Evolutionary conservation across 2,329 filamentous ascomycete genomes (phyloP).

Genomic region (Cordyceps cateniannulata): DNA sequence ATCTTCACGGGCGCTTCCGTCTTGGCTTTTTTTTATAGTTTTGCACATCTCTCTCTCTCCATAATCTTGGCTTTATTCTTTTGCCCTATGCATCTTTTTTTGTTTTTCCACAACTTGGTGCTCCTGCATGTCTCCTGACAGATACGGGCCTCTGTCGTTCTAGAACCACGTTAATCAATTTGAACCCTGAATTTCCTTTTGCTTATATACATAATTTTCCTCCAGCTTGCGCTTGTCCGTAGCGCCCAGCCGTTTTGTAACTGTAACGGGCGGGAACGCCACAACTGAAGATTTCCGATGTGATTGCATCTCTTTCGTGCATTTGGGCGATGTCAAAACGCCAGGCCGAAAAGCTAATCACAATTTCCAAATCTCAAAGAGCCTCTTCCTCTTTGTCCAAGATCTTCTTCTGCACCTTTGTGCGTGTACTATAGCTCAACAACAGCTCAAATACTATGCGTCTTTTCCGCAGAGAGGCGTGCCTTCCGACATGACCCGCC

Average conservation of each 20-base stretch:
- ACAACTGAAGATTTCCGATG: conserved; percentile 10
- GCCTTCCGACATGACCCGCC: not conserved
- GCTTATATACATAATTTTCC: too few relatives aligned
- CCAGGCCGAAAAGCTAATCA: not conserved
- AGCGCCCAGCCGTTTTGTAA: not conserved
- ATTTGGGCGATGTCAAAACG: not conserved
- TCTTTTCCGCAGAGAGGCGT: not conserved
- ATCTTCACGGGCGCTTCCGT: conserved; percentile 9
- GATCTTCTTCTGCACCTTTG: too few relatives aligned
- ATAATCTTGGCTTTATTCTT: not conserved
- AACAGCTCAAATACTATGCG: not conserved
- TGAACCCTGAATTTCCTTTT: too few relatives aligned
- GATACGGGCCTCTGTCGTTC: not conserved
- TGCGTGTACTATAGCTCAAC: too few relatives aligned
- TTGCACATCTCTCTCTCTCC: not conserved
- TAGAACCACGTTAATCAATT: not conserved
- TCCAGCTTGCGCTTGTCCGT: not conserved
- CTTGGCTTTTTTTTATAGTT: conserved; percentile 12
- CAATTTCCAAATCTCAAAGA: too few relatives aligned
- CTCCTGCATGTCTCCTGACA: too few relatives aligned
- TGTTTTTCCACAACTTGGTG: too few relatives aligned
- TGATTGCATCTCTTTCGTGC: conserved; percentile 1
- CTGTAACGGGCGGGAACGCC: conserved; percentile 3
- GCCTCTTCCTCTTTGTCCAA: too few relatives aligned
- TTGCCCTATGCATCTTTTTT: not conserved